Conservation (phyloP, 768 basidiomycete genomes). For the Boletus rubescentipes region DNA sequence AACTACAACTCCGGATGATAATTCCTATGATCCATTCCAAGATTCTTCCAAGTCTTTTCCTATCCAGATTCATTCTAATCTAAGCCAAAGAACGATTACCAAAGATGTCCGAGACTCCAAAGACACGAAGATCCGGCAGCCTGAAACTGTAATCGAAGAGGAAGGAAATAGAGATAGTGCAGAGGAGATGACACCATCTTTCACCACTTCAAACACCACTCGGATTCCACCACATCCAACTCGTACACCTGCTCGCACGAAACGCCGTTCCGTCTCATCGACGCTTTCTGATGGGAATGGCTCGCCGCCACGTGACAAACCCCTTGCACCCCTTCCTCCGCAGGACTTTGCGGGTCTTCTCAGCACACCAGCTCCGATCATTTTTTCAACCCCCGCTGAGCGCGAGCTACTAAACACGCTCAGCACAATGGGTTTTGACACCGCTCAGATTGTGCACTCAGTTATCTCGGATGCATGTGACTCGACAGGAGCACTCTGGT, state of each 20-base stretch:
- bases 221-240: conserved; percentile 60
- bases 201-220: conserved; percentile 23
- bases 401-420: conserved; percentile 76
- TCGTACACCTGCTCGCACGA: conserved; percentile 92
- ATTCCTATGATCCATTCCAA: conserved; percentile 42
- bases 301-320: conserved; percentile 50
- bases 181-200: conserved; percentile 9
- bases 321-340: conserved; percentile 36
- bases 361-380: conserved; percentile 65
- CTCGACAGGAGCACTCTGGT: conserved; percentile 88
- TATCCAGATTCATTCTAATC: conserved; percentile 46
- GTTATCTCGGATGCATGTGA: conserved; percentile 93
- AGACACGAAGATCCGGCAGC: conserved; percentile 36
- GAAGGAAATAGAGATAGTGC: conserved; percentile 23
- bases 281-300: conserved; percentile 65
- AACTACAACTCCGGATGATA: conserved; percentile 58
- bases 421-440: conserved; percentile 81
- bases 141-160: conserved; percentile 57
- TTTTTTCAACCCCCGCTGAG: conserved; percentile 86
- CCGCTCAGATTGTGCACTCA: conserved; percentile 92
- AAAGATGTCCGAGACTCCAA: conserved; percentile 35
- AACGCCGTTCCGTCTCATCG: conserved; percentile 92
- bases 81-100: conserved; percentile 61
- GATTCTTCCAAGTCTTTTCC: conserved; percentile 16
- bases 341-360: conserved; percentile 66